These are phyloP conservation scores for Clavispora fructus DNA, from an alignment of 805 yeast species.

Conservation along the genomic window DNA sequence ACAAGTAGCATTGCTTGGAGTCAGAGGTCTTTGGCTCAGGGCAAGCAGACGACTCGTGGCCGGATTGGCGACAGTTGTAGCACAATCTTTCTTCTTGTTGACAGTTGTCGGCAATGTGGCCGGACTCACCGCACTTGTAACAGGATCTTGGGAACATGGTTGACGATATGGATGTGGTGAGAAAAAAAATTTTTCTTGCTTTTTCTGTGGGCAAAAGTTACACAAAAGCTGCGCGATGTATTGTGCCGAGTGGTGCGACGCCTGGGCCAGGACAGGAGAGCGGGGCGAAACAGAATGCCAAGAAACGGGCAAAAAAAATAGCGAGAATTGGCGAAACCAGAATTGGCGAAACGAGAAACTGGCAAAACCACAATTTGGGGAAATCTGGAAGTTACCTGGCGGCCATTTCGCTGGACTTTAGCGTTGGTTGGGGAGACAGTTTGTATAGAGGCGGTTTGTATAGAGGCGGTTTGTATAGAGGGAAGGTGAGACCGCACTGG, in stretches of 20 bases:
- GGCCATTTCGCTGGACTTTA: too few relatives aligned
- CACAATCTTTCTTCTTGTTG: conserved; percentile 79
- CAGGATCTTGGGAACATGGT: conserved; percentile 63
- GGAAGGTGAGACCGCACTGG: too few relatives aligned
- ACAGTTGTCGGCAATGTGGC: conserved; percentile 88
- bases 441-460: too few relatives aligned
- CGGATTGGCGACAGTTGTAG: conserved; percentile 88
- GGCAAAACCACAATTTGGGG: too few relatives aligned
- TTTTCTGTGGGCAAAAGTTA: neutral
- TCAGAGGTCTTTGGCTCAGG: conserved; percentile 81
- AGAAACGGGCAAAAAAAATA: too few relatives aligned
- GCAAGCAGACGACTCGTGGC: conserved; percentile 86
- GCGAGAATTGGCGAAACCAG: too few relatives aligned
- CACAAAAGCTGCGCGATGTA: conserved; percentile 1
- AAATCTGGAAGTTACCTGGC: too few relatives aligned
- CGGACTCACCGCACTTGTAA: conserved; percentile 88
- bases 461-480: too few relatives aligned
- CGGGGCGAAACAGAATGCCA: too few relatives aligned
- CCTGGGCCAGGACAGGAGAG: too few relatives aligned
- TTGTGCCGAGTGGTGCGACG: neutral
- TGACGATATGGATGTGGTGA: neutral
- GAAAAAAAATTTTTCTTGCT: conserved; percentile 7
- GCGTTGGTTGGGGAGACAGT: too few relatives aligned
- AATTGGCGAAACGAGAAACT: too few relatives aligned
- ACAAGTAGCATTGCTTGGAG: conserved; percentile 87